Conservation (phyloP, 345 rosid species). For the Tarenaya hassleriana region DNA sequence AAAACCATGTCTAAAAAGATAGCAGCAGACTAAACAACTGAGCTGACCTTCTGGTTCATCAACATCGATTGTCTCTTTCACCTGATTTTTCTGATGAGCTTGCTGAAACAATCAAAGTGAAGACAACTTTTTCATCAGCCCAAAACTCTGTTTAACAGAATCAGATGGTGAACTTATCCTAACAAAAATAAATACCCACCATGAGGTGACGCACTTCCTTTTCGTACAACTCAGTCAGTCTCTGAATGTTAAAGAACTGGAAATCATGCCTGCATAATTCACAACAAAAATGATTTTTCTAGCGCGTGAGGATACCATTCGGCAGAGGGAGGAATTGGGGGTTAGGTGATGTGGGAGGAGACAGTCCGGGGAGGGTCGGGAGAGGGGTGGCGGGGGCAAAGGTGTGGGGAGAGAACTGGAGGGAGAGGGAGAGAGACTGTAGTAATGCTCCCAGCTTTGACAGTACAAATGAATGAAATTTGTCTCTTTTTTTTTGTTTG, state of each 20-base stretch:
- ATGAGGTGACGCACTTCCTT: conserved; percentile 96
- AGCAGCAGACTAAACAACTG: conserved; percentile 7
- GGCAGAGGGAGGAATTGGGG: conserved; percentile 65
- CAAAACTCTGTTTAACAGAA: conserved; percentile 6
- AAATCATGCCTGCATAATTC: conserved; percentile 73
- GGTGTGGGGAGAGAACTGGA: conserved; percentile 98
- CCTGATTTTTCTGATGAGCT: conserved; percentile 85
- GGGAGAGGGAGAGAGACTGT: conserved; percentile 78
- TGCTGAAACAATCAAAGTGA: conserved; percentile 40
- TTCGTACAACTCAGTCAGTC: conserved; percentile 92
- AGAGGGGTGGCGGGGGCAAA: conserved; percentile 96
- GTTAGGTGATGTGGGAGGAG: no score
- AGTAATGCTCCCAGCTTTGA: conserved; percentile 54
- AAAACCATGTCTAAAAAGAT: conserved; percentile 1
- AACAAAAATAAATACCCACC: conserved; percentile 55
- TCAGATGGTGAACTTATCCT: conserved; percentile 7
- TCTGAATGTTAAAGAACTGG: conserved; percentile 93
- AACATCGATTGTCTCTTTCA: conserved; percentile 76
- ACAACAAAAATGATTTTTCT: conserved; percentile 24
- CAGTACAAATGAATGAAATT: conserved; percentile 56
- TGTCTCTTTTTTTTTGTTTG: conserved; percentile 17
- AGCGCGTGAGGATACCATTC: conserved; percentile 33
- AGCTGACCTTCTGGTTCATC: conserved; percentile 77
- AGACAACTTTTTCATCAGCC: neutral
- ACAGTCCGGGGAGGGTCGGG: no score